Base-by-base conservation (phyloP, 257 asterid species). In the Linderniella brevidens region DNA sequence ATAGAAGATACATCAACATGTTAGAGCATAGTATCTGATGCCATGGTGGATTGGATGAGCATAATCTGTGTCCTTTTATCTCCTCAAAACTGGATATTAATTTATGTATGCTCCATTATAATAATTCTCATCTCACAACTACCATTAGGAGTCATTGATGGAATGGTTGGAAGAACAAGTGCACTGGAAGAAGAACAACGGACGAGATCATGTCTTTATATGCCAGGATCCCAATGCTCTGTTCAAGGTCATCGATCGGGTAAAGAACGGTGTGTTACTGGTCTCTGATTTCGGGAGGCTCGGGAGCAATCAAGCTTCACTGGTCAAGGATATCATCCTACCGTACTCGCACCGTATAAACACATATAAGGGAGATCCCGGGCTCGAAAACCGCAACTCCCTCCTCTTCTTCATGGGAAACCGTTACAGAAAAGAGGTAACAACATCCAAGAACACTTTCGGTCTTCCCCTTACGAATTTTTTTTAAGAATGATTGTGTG, bases 211-310 rank as follows among this genome's bases (percentile, higher is more conserved):
- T 61, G 92, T 85, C 36, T 68, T 84, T 60, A 82, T 90, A 68
- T 81, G 94, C 60, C 99, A 90, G 66, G 99, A 90, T 75, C 99
- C 99, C 49, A 90, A 90, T 70, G 99, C 99, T 11, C 61, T 90
- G 55, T 85, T 76, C 73, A 90, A 81, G 71, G 71, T 79, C 46
- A 66, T 90, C 43, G 92, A 85, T 61, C 68, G 77, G 64, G 86
- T 90, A 64, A 80, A 77, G 71, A 90, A 79, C 29, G 99, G 88
- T 52, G 85, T 90, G 42, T 75, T 90, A 41, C 64, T 90, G 71
- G 88, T 90, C 58, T 90, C 99, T 0, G 99, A 90, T 81, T 90
- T 90, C 58, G 99, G 99, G 71, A 79, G 99, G 70, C 68, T 90
- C 73, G 67, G 66, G 50, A 77, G 53, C 46, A 66, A 66, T 49